Base-by-base conservation (phyloP, 306 rosid species). In the Citrullus colocynthis region DNA sequence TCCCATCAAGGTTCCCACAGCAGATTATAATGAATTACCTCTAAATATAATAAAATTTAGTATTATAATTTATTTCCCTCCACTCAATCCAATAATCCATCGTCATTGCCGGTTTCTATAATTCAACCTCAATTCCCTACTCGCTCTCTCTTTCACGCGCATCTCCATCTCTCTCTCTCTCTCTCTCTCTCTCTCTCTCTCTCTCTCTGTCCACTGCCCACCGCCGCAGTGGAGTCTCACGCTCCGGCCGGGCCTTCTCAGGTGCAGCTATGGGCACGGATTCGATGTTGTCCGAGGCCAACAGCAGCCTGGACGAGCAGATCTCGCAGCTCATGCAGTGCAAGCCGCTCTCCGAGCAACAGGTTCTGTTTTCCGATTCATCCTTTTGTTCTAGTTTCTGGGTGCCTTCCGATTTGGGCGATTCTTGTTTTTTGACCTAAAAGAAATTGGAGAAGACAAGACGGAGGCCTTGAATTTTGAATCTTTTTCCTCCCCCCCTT, bases 311-410 rank as follows among this genome's bases (percentile, higher is more conserved):
- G 75, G 90, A 95, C 70, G 97, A 95, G 84, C 97, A 95, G 98
- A 95, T 95, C 96, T 87, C 97, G 24, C 97, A 95, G 91, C 97
- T 95, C 85, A 90, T 88, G 97, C 96, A 95, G 88, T 95, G 98
- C 97, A 92, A 92, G 83, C 98, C 98, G 36, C 96, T 95, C 76
- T 88, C 95, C 24, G 98, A 95, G 84, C 97, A 87, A 61, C 97
- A 92, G 97, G 98, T 95, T 81, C 62, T 52, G 58, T 80, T 18
- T 56, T 15, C 76, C 9, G 37, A 58, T 71, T 3, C 28, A n/a
- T 14, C 54, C 39, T 76, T 16, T 67, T 44, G 56, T 49, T 30
- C 18, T 20, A 9, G 57, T 37, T 37, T 80, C 81, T 15, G 20
- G 2, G 12, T 3, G 14, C 28, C 6, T 24, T 36, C 18, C 28